These are phyloP conservation scores for Ensete glaucum DNA, from an alignment of 176 grass and related monocot species.

Conservation along the genomic window DNA sequence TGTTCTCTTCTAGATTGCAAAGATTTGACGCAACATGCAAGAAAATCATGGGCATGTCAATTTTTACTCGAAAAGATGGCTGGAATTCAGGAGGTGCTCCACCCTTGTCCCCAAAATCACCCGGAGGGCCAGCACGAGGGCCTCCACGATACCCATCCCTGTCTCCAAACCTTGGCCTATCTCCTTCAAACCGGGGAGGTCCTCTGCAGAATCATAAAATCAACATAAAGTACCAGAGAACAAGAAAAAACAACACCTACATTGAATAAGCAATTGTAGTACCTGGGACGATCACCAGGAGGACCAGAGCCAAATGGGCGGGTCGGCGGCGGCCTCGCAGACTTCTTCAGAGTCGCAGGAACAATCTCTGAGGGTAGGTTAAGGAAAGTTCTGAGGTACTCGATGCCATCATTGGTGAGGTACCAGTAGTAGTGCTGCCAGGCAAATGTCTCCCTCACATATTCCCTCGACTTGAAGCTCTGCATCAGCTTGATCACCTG, in stretches of 20 bases:
- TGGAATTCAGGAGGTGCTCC: slow-evolving; percentile 4
- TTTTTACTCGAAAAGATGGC: slow-evolving; percentile 2
- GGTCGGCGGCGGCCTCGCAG: too few relatives aligned
- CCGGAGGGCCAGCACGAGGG: background rate
- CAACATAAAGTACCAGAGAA: background rate
- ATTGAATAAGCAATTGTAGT: too few relatives aligned
- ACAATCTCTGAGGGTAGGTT: too few relatives aligned
- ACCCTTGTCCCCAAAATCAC: background rate
- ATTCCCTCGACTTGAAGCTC: background rate
- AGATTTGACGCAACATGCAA: background rate
- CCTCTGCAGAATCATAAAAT: background rate
- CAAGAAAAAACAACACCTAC: background rate
- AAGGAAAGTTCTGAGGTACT: too few relatives aligned
- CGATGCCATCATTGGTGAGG: too few relatives aligned
- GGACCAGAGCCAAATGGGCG: too few relatives aligned
- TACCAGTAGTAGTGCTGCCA: too few relatives aligned
- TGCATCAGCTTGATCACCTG: background rate
- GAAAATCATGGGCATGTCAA: background rate
- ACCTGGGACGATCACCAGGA: too few relatives aligned
- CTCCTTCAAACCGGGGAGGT: slow-evolving; percentile 1
- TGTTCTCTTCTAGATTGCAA: background rate
- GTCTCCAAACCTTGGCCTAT: slow-evolving; percentile 9
- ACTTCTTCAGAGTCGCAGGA: too few relatives aligned
- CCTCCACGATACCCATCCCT: slow-evolving; percentile 4
- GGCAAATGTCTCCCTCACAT: too few relatives aligned